Base-by-base conservation (phyloP, 768 basidiomycete genomes). In the Mycena olivaceomarginata region DNA sequence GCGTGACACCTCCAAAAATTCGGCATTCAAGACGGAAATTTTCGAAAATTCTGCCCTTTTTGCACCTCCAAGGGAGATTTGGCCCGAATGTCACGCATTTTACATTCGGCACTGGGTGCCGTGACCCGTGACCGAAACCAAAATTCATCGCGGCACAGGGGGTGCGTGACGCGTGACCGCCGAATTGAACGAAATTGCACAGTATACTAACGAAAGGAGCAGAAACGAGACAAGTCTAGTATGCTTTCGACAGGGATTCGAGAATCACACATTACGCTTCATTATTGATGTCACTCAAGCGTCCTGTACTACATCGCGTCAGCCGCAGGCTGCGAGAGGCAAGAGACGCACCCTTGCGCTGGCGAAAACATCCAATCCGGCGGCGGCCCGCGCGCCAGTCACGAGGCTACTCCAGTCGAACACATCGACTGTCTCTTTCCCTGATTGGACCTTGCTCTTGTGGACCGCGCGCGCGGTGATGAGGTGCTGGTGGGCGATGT, bases 391-490 rank as follows among this genome's bases (percentile, higher is more conserved):
- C 56, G 92, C 89, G 4, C 96, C 96, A 5, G 94, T 94, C 41
- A 98, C 91, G 59, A 97, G 83, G 1, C 93, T 92, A 76, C 94
- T 95, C 96, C 96, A 98, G 81, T 98, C 97, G 22, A 97, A 85
- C 7, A 89, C 85, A 10, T 93, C 91, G 82, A 90, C 91, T 9
- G 67, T 80, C 31, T 87, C 86, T 46, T 88, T 84, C 22, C 89
- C 88, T 22, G 92, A 91, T 10, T 87, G 85, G 39, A 84, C 84
- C 71, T 86, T 85, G 46, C 86, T 85, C 25, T 87, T 87, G 67
- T 96, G 94, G 31, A 95, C 85, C 0, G 96, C 94, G 45, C 95
- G 90, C 5, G 96, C 93, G 5, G 95, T 94, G 76, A 98, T 87
- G 82, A 98, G 88, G 80, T 96, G 94, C 79, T 94, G 93, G 81